phyloP scores from a whole-genome alignment of 2,329 filamentous ascomycete species.

The Xylariaceae sp. region DNA sequence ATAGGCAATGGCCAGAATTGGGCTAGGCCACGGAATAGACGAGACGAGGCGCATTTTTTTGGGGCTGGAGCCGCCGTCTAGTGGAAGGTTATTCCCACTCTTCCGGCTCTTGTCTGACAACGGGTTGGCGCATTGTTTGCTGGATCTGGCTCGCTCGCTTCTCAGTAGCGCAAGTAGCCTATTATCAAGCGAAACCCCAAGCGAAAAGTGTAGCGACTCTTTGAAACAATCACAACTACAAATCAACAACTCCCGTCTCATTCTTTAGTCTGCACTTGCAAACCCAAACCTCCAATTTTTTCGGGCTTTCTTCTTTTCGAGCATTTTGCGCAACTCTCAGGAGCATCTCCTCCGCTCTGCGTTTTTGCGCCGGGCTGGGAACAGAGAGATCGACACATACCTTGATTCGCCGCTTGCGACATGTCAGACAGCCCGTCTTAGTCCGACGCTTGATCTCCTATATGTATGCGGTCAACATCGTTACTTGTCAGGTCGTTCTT shows the following conservation, averaged over 20 bases:
- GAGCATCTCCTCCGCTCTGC: neutral
- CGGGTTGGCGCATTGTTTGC: conserved; percentile 18
- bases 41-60: conserved; percentile 12
- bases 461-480: conserved; percentile 20
- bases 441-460: conserved; percentile 60
- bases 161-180: conserved; percentile 33
- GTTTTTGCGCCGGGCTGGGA: conserved; percentile 3
- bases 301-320: conserved; percentile 2
- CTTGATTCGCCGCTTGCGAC: conserved; percentile 58
- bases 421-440: conserved; percentile 59
- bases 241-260: conserved; percentile 5
- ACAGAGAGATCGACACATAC: conserved; percentile 37
- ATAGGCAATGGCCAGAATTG: conserved; percentile 11
- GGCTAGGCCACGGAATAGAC: conserved; percentile 7
- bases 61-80: conserved; percentile 9
- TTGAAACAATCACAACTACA: conserved; percentile 12
- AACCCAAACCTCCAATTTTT: neutral
- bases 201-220: conserved; percentile 22
- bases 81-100: neutral
- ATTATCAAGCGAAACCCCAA: conserved; percentile 34
- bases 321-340: neutral
- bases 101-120: conserved; percentile 16
- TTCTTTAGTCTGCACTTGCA: conserved; percentile 6
- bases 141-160: conserved; percentile 32
- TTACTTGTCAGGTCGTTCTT: conserved; percentile 14